Evolutionary conservation across 2,329 filamentous ascomycete genomes (phyloP).

Genomic region (Ophiostoma ulmi): DNA sequence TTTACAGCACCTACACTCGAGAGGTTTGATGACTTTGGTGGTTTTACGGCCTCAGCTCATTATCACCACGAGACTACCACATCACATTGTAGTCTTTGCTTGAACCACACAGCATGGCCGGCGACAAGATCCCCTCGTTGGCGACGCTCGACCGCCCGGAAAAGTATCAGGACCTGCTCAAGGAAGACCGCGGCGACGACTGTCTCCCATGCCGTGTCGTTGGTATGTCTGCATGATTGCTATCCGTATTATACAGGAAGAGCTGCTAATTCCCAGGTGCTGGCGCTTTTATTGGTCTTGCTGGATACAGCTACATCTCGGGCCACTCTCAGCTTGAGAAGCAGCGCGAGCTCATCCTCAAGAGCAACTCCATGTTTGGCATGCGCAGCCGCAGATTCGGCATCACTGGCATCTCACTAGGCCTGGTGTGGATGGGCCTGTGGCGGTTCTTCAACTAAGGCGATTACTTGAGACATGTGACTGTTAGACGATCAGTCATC

Average conservation of each 20-base stretch:
- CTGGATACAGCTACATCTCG: constrained; percentile 70
- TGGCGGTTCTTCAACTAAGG: constrained; percentile 53
- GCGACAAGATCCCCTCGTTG: constrained; percentile 47
- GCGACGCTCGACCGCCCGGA: constrained; percentile 56
- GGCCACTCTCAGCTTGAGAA: constrained; percentile 66
- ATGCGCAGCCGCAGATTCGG: constrained; percentile 65
- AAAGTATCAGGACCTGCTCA: constrained; percentile 54
- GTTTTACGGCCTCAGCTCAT: not conserved
- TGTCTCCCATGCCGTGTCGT: constrained; percentile 67
- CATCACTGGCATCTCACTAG: constrained; percentile 62
- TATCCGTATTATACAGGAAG: not conserved
- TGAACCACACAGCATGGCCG: constrained; percentile 36
- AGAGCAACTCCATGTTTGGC: constrained; percentile 65
- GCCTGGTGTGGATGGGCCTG: constrained; percentile 63
- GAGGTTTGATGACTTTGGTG: not conserved
- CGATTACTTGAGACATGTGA: not conserved
- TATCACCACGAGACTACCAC: not conserved
- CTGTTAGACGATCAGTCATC: not conserved
- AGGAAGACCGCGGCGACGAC: constrained; percentile 55
- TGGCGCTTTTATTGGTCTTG: constrained; percentile 68
- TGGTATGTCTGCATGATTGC: constrained; percentile 47
- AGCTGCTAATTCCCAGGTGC: constrained; percentile 49
- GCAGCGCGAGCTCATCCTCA: constrained; percentile 60
- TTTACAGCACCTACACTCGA: not conserved
- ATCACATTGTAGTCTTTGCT: not conserved